phyloP scores from a whole-genome alignment of 2,329 filamentous ascomycete species.

The Hansfordia pulvinata region DNA sequence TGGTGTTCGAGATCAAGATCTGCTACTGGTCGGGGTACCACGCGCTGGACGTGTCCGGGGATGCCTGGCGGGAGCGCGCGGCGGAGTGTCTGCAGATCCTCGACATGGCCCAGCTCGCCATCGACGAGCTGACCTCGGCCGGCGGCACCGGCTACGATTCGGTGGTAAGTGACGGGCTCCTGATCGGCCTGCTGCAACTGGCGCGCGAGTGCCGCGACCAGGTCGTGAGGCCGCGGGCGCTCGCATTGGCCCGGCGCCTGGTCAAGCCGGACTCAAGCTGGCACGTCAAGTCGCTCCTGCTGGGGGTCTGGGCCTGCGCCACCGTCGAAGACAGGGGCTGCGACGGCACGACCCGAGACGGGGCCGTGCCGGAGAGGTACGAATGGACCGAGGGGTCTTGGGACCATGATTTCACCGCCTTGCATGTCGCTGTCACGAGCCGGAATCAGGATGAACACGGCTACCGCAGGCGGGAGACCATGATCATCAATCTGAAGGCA shows the following conservation, averaged over 20 bases:
- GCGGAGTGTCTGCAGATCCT: background rate
- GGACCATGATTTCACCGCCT: background rate
- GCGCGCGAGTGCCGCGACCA: background rate
- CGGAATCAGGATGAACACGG: background rate
- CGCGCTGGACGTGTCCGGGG: background rate
- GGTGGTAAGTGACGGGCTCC: background rate
- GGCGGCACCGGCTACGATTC: background rate
- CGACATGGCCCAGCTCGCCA: background rate
- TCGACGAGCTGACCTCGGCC: background rate
- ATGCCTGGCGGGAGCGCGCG: background rate
- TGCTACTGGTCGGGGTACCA: background rate
- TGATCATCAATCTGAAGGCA: too few relatives aligned
- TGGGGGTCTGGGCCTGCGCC: background rate
- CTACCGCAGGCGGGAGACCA: too few relatives aligned
- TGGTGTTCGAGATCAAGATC: background rate
- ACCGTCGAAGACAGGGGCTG: background rate
- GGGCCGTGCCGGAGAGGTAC: background rate
- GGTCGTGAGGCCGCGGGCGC: background rate
- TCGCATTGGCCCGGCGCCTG: background rate
- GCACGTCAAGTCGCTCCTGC: background rate
- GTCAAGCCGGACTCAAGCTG: background rate
- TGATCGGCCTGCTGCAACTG: background rate
- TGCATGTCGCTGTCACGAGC: background rate
- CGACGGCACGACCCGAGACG: background rate
- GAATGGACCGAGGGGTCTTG: background rate